Percentiles rank a stretch among this genome's conserved stretches.
Conservation (phyloP, 257 asterid species). For the Fraxinus quadrangulata region DNA sequence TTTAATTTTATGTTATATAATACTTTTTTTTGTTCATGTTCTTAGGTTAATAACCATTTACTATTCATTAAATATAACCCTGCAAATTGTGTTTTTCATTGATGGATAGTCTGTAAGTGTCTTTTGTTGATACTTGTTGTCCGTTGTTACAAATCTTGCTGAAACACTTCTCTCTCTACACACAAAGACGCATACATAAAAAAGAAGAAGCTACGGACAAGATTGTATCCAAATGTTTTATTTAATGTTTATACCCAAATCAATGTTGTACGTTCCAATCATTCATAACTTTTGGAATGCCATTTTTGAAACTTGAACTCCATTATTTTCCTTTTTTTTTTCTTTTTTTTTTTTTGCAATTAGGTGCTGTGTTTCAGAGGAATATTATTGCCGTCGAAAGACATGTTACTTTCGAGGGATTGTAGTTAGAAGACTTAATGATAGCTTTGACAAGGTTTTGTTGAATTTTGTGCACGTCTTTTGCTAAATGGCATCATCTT, state of each 20-base stretch:
- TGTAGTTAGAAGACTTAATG: not conserved
- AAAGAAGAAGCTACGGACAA: not conserved
- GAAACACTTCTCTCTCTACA: not conserved
- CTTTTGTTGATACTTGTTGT: not conserved
- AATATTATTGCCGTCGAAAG: not conserved
- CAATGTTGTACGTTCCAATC: not conserved
- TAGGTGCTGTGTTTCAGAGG: not conserved
- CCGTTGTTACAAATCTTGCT: not conserved
- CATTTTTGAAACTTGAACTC: not conserved
- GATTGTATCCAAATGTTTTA: not conserved
- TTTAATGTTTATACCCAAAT: not conserved
- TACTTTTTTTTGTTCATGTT: constrained; percentile 1
- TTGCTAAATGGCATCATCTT: not conserved
- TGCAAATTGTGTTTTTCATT: not conserved
- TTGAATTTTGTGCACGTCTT: not conserved
- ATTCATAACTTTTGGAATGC: not conserved
- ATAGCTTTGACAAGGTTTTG: not conserved
- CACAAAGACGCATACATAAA: not conserved
- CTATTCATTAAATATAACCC: constrained; percentile 8
- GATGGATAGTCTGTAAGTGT: not conserved
- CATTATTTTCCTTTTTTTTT: not conserved
- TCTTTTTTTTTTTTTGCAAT: not conserved
- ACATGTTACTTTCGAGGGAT: not conserved
- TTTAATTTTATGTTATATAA: not conserved
- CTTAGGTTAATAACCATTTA: not conserved